Conservation (phyloP, 805 yeast genomes). For the Candida arabinofermentans region DNA sequence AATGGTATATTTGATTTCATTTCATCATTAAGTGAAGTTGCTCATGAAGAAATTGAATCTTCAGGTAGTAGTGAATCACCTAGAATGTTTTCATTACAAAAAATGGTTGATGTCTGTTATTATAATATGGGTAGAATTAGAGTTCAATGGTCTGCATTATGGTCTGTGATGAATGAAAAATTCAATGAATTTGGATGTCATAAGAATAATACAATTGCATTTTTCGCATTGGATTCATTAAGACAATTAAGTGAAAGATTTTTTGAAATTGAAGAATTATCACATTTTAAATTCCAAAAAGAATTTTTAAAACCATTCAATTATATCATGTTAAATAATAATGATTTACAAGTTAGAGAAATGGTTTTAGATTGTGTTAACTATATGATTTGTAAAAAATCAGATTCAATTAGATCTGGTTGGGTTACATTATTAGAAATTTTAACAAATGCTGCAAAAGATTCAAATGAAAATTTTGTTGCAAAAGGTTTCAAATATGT, state of each 20-base stretch:
- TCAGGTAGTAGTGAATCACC: conserved; percentile 81
- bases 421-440: conserved; percentile 89
- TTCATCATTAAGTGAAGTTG: conserved; percentile 78
- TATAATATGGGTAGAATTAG: conserved; percentile 96
- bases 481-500: conserved; percentile 60
- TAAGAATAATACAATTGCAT: conserved; percentile 67
- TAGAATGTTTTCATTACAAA: conserved; percentile 87
- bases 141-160: conserved; percentile 92
- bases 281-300: conserved; percentile 93
- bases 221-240: conserved; percentile 90
- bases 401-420: conserved; percentile 78
- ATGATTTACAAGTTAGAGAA: conserved; percentile 68
- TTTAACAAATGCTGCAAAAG: conserved; percentile 68
- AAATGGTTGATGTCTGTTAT: conserved; percentile 95
- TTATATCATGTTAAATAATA: conserved; percentile 66
- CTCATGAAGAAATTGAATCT: conserved; percentile 86
- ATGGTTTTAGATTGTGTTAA: conserved; percentile 87
- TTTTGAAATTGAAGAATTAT: conserved; percentile 86
- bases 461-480: conserved; percentile 55
- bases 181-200: conserved; percentile 85
- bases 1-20: conserved; percentile 85
- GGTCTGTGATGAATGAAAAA: conserved; percentile 90
- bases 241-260: conserved; percentile 91
- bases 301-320: conserved; percentile 92
- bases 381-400: conserved; percentile 77